phyloP scores from a whole-genome alignment of 2,329 filamentous ascomycete species.

The Colletotrichum phormii region DNA sequence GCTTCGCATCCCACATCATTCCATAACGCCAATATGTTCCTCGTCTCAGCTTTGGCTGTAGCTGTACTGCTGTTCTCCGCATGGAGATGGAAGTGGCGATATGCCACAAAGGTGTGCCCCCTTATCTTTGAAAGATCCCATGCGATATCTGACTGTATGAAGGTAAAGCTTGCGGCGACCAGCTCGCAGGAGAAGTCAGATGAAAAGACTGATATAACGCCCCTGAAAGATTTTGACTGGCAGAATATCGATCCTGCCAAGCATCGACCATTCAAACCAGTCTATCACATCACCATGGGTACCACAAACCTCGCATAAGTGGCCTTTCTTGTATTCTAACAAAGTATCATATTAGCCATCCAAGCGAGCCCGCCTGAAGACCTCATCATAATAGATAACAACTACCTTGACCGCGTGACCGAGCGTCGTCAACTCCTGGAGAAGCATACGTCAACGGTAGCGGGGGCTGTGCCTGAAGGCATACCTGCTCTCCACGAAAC shows the following conservation, averaged over 20 bases:
- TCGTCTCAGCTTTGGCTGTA: slow-evolving; percentile 10
- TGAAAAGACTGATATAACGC: slow-evolving; percentile 36
- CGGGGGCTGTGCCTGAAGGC: slow-evolving; percentile 55
- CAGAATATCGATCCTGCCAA: slow-evolving; percentile 49
- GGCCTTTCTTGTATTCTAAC: slow-evolving; percentile 27
- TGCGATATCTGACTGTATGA: not conserved
- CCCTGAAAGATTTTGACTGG: slow-evolving; percentile 53
- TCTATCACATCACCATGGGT: slow-evolving; percentile 68
- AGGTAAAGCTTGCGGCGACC: not conserved
- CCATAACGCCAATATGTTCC: slow-evolving; percentile 6
- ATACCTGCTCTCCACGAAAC: slow-evolving; percentile 58
- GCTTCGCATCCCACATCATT: not conserved
- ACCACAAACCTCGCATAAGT: slow-evolving; percentile 2
- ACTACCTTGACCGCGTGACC: slow-evolving; percentile 59
- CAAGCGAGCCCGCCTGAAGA: slow-evolving; percentile 57
- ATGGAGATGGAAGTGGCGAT: slow-evolving; percentile 18
- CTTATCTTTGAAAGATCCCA: not conserved
- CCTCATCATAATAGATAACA: slow-evolving; percentile 63
- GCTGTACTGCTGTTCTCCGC: not conserved
- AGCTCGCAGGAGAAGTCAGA: not conserved
- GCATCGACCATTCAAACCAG: slow-evolving; percentile 62
- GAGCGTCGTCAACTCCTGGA: slow-evolving; percentile 53
- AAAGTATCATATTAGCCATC: slow-evolving; percentile 48
- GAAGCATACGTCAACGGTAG: slow-evolving; percentile 51
- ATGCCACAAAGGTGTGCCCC: not conserved